phyloP scores from a whole-genome alignment of 148 eudicot genomes.

The Silene latifolia region DNA sequence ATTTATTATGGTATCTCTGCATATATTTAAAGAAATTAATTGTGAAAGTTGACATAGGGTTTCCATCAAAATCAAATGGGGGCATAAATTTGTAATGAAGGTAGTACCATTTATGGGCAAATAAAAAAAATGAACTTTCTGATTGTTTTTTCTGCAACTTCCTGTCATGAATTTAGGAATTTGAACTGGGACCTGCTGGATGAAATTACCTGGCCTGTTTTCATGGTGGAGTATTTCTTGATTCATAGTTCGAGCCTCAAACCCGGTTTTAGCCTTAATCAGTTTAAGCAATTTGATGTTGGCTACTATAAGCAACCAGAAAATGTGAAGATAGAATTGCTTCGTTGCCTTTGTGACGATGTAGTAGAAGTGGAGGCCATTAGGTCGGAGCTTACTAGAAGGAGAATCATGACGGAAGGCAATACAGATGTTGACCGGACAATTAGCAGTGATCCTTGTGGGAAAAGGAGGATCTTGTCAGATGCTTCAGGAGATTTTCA shows the following conservation, averaged over 20 bases:
- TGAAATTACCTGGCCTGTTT: slow-evolving; percentile 86
- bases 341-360: slow-evolving; percentile 86
- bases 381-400: slow-evolving; percentile 66
- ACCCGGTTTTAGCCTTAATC: slow-evolving; percentile 46
- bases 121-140: neutral
- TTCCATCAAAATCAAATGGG: neutral
- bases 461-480: slow-evolving; percentile 39
- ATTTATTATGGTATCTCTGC: neutral
- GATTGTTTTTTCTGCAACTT: slow-evolving; percentile 16
- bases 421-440: slow-evolving; percentile 44
- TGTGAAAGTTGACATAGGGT: neutral
- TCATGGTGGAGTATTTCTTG: slow-evolving; percentile 71
- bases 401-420: slow-evolving; percentile 44
- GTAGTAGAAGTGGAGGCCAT: slow-evolving; percentile 65
- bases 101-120: neutral
- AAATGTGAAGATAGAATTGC: slow-evolving; percentile 59
- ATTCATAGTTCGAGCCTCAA: slow-evolving; percentile 50
- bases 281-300: slow-evolving; percentile 51
- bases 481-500: slow-evolving; percentile 41
- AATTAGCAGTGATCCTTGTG: slow-evolving; percentile 29
- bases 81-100: neutral
- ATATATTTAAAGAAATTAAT: neutral
- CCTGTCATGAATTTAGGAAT: slow-evolving; percentile 45
- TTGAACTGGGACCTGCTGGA: slow-evolving; percentile 95
- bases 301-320: slow-evolving; percentile 69